phyloP scores from a whole-genome alignment of 1,284 basidiomycete species.

The Amylostereum chailletii region DNA sequence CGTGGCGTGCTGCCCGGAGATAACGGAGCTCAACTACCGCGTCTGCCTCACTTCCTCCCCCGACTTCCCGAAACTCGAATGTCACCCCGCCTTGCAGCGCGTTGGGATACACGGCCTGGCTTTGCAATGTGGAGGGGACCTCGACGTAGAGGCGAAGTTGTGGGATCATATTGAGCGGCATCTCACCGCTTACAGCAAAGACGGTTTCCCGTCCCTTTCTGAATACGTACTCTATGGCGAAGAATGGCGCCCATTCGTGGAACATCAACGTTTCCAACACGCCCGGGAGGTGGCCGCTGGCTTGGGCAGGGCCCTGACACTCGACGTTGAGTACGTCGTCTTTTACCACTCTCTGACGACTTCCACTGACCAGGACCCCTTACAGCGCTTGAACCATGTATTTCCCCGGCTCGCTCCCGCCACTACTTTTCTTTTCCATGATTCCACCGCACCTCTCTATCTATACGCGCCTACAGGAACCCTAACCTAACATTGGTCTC shows the following conservation, averaged over 20 bases:
- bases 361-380: not conserved
- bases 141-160: conserved; percentile 10
- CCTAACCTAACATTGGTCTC: too few species aligned
- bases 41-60: conserved; percentile 41
- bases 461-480: too few species aligned
- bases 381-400: not conserved
- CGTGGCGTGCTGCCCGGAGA: conserved; percentile 35
- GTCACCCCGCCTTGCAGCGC: conserved; percentile 28
- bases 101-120: conserved; percentile 43
- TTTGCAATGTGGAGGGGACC: conserved; percentile 27
- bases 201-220: conserved; percentile 8
- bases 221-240: conserved; percentile 8
- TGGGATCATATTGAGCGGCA: conserved; percentile 40
- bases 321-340: not conserved
- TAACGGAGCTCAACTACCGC: conserved; percentile 48
- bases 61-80: conserved; percentile 12
- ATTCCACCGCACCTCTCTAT: too few species aligned
- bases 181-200: conserved; percentile 18
- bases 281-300: too few species aligned
- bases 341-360: not conserved
- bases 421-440: too few species aligned
- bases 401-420: too few species aligned
- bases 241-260: not conserved
- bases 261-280: not conserved
- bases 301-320: too few species aligned